Base-by-base conservation (phyloP, 371 early-diverging fungal genomes). In the Smittium culicis region DNA sequence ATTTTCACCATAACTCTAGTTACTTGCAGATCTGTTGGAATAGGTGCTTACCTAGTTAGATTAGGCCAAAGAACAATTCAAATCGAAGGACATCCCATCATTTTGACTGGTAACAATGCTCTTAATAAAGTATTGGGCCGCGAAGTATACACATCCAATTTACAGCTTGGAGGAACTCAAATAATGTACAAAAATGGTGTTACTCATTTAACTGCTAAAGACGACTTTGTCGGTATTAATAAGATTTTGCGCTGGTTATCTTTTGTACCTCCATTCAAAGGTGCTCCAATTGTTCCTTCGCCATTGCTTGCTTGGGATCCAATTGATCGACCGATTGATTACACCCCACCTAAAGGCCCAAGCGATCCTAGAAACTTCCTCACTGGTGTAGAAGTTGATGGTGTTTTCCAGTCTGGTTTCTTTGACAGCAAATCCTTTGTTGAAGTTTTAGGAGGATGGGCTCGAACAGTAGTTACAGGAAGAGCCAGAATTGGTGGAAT, bases 181-280 rank as follows among this genome's bases (percentile, higher is more conserved):
- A 94, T 99, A 81, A 94, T 99, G 95, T 88, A 88, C 85, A 89
- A 89, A 81, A 99, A 99, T 81, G 98, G 98, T 71, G 92, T 98
- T 5, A 92, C 94, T 35, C 99, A 99, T 71, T 80, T 93, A 75
- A 91, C 91, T 5, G 99, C 94, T 45, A 84, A 90, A 69, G 91
- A 96, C 74, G 98, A 98, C 75, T 83, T 94, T 69, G 85, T 90
- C 68, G 96, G 96, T 72, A 89, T 98, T 64, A 76, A 77, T 70
- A 89, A 94, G 85, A 93, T 96, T 70, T 77, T 98, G 54, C 86
- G 87, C 74, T 99, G 99, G 99, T 76, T 99, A 58, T 82, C 89
- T 28, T 98, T 87, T 76, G 88, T 97, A 34, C 98, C 98, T 56
- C 80, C 75, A 57, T 75, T 76, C 66, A 81, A 83, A 68, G 82